Conservation (phyloP, 768 basidiomycete species). For the Lactarius deliciosus region DNA sequence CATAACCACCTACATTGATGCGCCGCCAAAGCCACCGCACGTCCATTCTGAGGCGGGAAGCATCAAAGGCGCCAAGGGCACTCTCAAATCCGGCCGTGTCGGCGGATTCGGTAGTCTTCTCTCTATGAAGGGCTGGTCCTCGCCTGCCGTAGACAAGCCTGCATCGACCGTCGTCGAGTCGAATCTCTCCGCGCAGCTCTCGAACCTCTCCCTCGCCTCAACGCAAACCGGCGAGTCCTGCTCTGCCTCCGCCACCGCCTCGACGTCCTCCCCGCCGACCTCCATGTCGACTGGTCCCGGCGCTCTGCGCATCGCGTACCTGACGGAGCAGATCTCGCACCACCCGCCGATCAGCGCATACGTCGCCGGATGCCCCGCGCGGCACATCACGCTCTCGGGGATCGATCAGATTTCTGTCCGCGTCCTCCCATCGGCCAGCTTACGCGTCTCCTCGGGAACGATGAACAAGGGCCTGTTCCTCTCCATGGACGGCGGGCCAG, state of each 20-base stretch:
- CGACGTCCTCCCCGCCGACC: constrained; percentile 35
- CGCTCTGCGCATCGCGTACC: constrained; percentile 63
- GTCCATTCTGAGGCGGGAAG: constrained; percentile 49
- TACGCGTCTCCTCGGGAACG: constrained; percentile 80
- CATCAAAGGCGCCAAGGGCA: constrained; percentile 51
- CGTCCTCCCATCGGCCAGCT: constrained; percentile 74
- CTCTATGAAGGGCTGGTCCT: constrained; percentile 40
- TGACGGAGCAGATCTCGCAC: constrained; percentile 95
- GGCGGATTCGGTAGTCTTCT: constrained; percentile 60
- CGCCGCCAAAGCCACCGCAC: constrained; percentile 31
- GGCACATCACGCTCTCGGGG: constrained; percentile 69
- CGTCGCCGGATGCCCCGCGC: constrained; percentile 72
- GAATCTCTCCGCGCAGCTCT: constrained; percentile 54
- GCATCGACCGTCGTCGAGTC: constrained; percentile 46
- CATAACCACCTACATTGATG: constrained; percentile 42
- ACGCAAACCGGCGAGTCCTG: constrained; percentile 33
- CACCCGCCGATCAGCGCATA: constrained; percentile 94
- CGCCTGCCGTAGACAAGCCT: constrained; percentile 39
- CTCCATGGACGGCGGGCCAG: constrained; percentile 67
- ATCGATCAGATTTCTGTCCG: constrained; percentile 94
- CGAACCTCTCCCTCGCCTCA: constrained; percentile 56
- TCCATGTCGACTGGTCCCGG: constrained; percentile 31
- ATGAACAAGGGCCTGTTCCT: constrained; percentile 90
- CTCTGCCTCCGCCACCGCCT: constrained; percentile 10
- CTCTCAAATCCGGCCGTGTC: constrained; percentile 50